phyloP scores from a whole-genome alignment of 2,329 filamentous ascomycete genomes.

The Penicillium sp. region DNA sequence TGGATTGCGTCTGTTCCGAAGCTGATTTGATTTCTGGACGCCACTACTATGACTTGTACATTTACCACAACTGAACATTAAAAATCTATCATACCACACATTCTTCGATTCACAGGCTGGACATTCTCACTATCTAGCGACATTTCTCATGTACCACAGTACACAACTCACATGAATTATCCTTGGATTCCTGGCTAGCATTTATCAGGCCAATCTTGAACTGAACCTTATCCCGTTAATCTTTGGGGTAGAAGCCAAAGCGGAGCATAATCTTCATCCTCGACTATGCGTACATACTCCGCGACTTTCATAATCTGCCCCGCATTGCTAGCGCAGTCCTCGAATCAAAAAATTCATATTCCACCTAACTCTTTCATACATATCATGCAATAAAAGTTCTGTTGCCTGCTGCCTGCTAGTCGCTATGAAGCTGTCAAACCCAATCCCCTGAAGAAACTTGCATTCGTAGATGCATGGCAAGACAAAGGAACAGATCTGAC shows the following conservation, averaged over 20 bases:
- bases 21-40: slow-evolving; percentile 16
- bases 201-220: background rate
- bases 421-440: slow-evolving; percentile 29
- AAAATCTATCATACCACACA: background rate
- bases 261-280: background rate
- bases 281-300: background rate
- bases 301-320: slow-evolving; percentile 20
- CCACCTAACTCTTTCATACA: slow-evolving; percentile 33
- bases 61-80: slow-evolving; percentile 7
- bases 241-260: background rate
- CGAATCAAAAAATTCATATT: slow-evolving; percentile 31
- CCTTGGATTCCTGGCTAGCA: background rate
- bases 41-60: background rate
- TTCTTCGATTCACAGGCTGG: background rate
- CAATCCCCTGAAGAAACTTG: slow-evolving; percentile 28
- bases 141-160: background rate
- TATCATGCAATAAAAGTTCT: slow-evolving; percentile 26
- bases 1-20: slow-evolving; percentile 40
- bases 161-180: background rate
- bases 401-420: slow-evolving; percentile 34
- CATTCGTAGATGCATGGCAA: background rate
- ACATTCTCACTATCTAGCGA: background rate
- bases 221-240: background rate
- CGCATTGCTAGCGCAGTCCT: slow-evolving; percentile 30
- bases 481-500: slow-evolving; percentile 4